A percentile compares a stretch with the other conserved stretches of the same genome.
Conservation (phyloP, 2,329 filamentous ascomycete genomes). For the Trichophyton mentagrophytes region DNA sequence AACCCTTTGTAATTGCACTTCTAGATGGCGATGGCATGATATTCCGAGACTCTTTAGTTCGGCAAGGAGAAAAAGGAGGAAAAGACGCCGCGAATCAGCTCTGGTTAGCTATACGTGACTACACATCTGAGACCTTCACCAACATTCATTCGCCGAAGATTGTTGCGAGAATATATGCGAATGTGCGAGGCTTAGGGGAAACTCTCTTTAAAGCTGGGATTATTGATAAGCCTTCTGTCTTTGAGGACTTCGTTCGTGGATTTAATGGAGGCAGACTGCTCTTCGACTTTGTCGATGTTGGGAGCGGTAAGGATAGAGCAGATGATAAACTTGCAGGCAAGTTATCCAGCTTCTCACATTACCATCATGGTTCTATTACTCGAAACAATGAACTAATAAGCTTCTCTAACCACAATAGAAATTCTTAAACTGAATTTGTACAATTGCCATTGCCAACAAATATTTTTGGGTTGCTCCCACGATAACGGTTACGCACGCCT, state of each 20-base stretch:
- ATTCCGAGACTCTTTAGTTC: conserved; percentile 40
- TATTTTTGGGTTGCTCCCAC: conserved; percentile 48
- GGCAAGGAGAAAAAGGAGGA: conserved; percentile 40
- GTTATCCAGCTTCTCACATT: conserved; percentile 9
- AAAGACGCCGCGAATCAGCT: conserved; percentile 40
- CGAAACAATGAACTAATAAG: neutral
- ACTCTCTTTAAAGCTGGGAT: conserved; percentile 36
- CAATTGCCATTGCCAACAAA: conserved; percentile 48
- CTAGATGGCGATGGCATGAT: conserved; percentile 46
- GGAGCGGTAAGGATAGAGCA: conserved; percentile 32
- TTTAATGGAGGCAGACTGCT: conserved; percentile 40
- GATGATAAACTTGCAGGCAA: conserved; percentile 38
- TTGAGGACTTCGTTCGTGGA: conserved; percentile 44
- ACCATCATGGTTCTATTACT: neutral
- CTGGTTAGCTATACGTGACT: conserved; percentile 32
- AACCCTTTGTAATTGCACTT: conserved; percentile 43
- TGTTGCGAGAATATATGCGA: conserved; percentile 42
- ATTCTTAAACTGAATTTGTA: conserved; percentile 43
- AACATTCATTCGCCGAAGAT: conserved; percentile 37
- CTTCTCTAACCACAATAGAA: conserved; percentile 28
- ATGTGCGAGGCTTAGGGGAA: conserved; percentile 40
- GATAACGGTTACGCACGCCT: conserved; percentile 43
- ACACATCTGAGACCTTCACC: conserved; percentile 30
- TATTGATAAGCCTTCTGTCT: conserved; percentile 27
- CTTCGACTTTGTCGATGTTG: conserved; percentile 41